Conservation (phyloP, 192 early-diverging fungal genomes). For the Mortierella hygrophila region DNA sequence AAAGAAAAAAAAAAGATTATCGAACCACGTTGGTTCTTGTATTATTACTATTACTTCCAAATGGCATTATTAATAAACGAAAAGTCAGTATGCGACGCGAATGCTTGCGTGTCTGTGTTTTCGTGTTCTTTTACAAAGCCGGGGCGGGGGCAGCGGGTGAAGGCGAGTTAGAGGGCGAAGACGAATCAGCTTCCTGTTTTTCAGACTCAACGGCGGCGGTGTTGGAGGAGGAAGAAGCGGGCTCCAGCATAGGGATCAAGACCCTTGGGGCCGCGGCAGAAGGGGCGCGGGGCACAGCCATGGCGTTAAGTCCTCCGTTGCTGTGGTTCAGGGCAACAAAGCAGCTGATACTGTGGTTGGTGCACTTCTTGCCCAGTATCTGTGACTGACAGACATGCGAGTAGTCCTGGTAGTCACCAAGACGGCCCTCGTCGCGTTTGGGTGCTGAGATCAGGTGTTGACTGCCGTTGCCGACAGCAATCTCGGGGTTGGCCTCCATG, state of each 20-base stretch:
- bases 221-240: not conserved
- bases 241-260: not conserved
- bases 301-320: constrained; percentile 31
- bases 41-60: not conserved
- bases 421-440: constrained; percentile 32
- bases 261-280: not conserved
- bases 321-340: constrained; percentile 53
- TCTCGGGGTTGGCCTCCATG: constrained; percentile 18
- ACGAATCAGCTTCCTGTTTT: not conserved
- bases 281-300: constrained; percentile 13
- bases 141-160: not conserved
- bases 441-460: constrained; percentile 39
- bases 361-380: constrained; percentile 40
- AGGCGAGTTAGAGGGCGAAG: not conserved
- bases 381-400: constrained; percentile 49
- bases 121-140: not conserved
- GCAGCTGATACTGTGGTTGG: constrained; percentile 51
- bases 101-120: not conserved
- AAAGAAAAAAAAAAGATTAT: not conserved
- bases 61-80: not conserved
- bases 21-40: not conserved
- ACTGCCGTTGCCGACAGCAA: constrained; percentile 1
- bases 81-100: not conserved
- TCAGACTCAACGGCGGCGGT: not conserved
- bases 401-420: constrained; percentile 42